These are phyloP conservation scores for Clausena lansium DNA, from an alignment of 345 rosid species.

Conservation along the genomic window DNA sequence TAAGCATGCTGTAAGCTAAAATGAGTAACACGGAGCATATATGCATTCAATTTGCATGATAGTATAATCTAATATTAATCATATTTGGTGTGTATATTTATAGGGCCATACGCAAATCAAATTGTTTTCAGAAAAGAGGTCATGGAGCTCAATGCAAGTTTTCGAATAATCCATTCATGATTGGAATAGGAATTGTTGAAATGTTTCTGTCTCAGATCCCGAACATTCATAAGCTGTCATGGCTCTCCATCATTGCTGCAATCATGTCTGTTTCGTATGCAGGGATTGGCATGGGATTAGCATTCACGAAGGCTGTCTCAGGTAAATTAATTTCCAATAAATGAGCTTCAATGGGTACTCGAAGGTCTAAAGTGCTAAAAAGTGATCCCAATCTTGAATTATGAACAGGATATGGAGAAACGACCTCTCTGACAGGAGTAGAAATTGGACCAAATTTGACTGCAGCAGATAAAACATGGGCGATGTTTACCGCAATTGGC, in stretches of 20 bases:
- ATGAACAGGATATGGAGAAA: slow-evolving; percentile 16
- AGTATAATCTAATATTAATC: background rate
- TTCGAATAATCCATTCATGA: slow-evolving; percentile 55
- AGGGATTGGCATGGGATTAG: slow-evolving; percentile 47
- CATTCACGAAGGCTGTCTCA: slow-evolving; percentile 33
- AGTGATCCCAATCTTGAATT: background rate
- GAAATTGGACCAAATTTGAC: slow-evolving; percentile 23
- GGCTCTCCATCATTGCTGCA: slow-evolving; percentile 53
- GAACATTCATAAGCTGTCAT: slow-evolving; percentile 47
- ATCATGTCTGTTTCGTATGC: slow-evolving; percentile 55
- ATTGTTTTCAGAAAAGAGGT: slow-evolving; percentile 53
- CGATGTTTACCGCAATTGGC: slow-evolving; percentile 24
- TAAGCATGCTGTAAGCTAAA: slow-evolving; percentile 23
- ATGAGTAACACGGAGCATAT: too few relatives aligned
- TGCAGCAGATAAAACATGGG: slow-evolving; percentile 17
- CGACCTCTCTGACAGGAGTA: slow-evolving; percentile 16
- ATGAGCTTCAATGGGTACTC: too few relatives aligned
- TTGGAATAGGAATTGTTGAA: slow-evolving; percentile 45
- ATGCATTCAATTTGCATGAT: background rate
- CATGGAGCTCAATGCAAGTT: slow-evolving; percentile 45
- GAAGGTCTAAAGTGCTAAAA: too few relatives aligned
- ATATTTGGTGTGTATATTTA: background rate
- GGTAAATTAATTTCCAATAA: background rate
- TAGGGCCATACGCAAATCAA: slow-evolving; percentile 54
- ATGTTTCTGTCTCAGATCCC: slow-evolving; percentile 48